Evolutionary conservation across 495 filamentous ascomycete species (phyloP), one percentile per base, ranked within the genome.

Genomic region (Penicillium diatomitis): DNA sequence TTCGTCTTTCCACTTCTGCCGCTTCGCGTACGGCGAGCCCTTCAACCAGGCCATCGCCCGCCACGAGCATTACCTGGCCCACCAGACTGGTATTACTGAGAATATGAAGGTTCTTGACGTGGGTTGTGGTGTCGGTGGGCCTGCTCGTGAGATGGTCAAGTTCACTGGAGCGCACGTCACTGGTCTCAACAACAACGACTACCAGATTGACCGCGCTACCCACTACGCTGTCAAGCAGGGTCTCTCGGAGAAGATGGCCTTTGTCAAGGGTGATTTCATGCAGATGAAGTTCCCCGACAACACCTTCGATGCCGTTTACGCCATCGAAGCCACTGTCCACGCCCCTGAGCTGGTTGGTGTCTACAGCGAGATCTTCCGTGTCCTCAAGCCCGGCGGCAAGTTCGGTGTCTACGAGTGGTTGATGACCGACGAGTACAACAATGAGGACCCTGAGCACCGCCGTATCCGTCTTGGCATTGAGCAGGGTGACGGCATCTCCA

Each of bases 321-420:
- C 94, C 51, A 98, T 98, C 60, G 92, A 98, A 70, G 92, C 92
- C 5, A 98, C 92, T 30, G 87, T 92, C 36, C 94, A 98, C 69
- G 92, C 92, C 3, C 92, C 94, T 43, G 86, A 83, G 56, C 81
- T 98, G n/a, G 88, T 86, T 51, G 94, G 89, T 50, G 89, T 98
- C 44, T 98, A 98, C 71, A 79, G 76, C 65, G 83, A 98, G 66
- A 97, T 97, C 63, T 87, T 84, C 79, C 87, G 89, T 32, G 92
- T 97, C 38, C 75, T 98, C 43, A 98, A 97, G 79, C 92, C 92
- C 41, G 92, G 94, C 44, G 92, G 92, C 61, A 77, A 87, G 47
- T 98, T 98, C 59, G 92, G 92, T 61, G 92, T 97, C 35, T 97
- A 97, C 75, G 92, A 98, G 69, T 98, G 94, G 94, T 76, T 98